Evolutionary conservation across 2,329 filamentous ascomycete species (phyloP).

Genomic region (Gliomastix tumulicola): DNA sequence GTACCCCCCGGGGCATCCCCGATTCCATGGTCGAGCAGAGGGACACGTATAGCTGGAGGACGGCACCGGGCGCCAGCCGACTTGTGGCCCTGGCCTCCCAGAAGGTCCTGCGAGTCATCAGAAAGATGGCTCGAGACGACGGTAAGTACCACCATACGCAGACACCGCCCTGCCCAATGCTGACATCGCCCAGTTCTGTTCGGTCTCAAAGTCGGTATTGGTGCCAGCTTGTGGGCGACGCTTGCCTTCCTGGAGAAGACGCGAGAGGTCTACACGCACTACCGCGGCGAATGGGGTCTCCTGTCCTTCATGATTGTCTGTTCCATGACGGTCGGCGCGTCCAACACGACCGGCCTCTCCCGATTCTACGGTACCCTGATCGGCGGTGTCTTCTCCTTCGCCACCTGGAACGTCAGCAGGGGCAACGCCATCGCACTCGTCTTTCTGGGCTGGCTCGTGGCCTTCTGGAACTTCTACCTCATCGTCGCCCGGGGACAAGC

Average conservation of each 20-base stretch:
- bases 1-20: conserved; percentile 45
- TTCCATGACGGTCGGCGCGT: conserved; percentile 93
- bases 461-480: conserved; percentile 81
- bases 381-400: conserved; percentile 67
- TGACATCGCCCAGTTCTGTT: conserved; percentile 46
- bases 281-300: conserved; percentile 95
- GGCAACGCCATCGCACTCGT: conserved; percentile 70
- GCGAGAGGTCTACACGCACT: conserved; percentile 73
- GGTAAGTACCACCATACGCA: conserved; percentile 26
- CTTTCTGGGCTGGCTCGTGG: conserved; percentile 74
- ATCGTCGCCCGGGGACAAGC: conserved; percentile 79
- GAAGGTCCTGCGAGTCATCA: conserved; percentile 32
- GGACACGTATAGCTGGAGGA: conserved; percentile 50
- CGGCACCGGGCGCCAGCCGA: conserved; percentile 37
- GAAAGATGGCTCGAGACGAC: conserved; percentile 46
- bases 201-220: conserved; percentile 87
- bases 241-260: conserved; percentile 79
- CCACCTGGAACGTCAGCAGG: conserved; percentile 70
- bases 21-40: conserved; percentile 43
- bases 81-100: conserved; percentile 39
- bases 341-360: conserved; percentile 84
- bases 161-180: background rate
- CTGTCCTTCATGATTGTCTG: conserved; percentile 97
- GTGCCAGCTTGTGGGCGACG: conserved; percentile 81
- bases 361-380: conserved; percentile 82